Percentiles rank a stretch among this genome's conserved stretches.
These are phyloP conservation scores for Erysimum cheiri DNA, from an alignment of 441 rosid genomes.

Conservation along the genomic window DNA sequence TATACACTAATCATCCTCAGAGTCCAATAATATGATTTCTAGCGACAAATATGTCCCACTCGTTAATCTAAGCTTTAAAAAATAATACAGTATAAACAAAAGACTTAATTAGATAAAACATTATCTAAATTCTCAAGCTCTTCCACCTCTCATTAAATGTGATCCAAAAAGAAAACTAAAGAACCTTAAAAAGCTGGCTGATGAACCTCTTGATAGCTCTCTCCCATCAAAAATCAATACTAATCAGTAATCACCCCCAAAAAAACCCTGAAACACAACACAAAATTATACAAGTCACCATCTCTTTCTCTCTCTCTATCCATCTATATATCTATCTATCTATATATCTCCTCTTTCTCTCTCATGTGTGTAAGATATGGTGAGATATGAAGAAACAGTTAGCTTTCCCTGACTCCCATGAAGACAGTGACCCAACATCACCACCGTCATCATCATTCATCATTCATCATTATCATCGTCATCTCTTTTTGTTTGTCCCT, in stretches of 20 bases:
- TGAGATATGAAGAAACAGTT: conserved; percentile 73
- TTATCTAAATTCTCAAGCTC: conserved; percentile 40
- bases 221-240: conserved; percentile 28
- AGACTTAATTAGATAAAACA: conserved; percentile 28
- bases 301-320: conserved; percentile 17
- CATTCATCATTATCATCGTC: conserved; percentile 36
- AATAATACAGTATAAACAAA: neutral
- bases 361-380: conserved; percentile 47
- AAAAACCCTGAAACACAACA: conserved; percentile 12
- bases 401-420: conserved; percentile 71
- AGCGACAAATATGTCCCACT: too few species aligned
- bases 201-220: conserved; percentile 30
- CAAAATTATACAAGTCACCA: conserved; percentile 20
- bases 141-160: conserved; percentile 36
- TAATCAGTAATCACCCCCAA: conserved; percentile 1
- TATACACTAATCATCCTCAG: conserved; percentile 30
- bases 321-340: too few species aligned
- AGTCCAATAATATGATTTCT: conserved; percentile 20
- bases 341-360: conserved; percentile 10
- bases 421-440: conserved; percentile 63
- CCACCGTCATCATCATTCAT: conserved; percentile 46
- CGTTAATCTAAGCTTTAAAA: conserved; percentile 26
- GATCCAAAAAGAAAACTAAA: conserved; percentile 32
- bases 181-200: conserved; percentile 41
- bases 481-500: conserved; percentile 36